Base-by-base conservation (phyloP, 805 yeast species). In the Pichia exigua region DNA sequence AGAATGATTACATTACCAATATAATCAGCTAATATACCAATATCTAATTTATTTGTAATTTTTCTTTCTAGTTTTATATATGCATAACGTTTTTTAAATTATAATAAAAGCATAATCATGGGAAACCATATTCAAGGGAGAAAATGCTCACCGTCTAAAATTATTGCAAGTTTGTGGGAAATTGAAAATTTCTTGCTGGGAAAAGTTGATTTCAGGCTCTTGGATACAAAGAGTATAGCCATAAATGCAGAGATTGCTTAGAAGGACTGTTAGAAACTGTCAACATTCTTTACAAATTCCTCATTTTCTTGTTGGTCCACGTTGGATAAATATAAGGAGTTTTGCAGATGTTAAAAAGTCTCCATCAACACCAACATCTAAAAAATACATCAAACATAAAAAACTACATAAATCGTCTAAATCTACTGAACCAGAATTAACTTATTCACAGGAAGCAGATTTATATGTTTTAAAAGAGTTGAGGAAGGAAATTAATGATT, bases 1-100 rank as follows among this genome's bases (percentile, higher is more conserved):
- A 55, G 50, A 40, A 56, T 50, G 51, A 42, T 55, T n/a, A 51
- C 49, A 15, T 27, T 55, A 17, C 52, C 55, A 8, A 12, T 55
- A 13, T 53, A 50, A 47, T 27, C 18, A 17, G 10, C 5, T 22
- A n/a, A n/a, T 35, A n/a, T 9, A 35, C 8, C 20, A n/a, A 11
- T 27, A 11, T 27, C 13, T 27, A 27, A 13, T 30, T 30, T 30
- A 24, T 13, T 13, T 13, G n/a, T 30, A 30, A 3, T 2, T n/a
- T 30, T 41, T 27, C 22, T 32, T 45, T 30, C 17, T 13, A 27
- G 13, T 13, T 9, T 32, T n/a, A n/a, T n/a, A 32, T 7, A 32
- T 32, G 38, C n/a, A 35, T 35, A 35, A 3, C 35, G 13, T 30
- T 30, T n/a, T 30, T 13, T 30, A 13, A 30, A 30, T 12, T 30